phyloP scores from a whole-genome alignment of 148 eudicot genomes.

The Mesembryanthemum crystallinum region DNA sequence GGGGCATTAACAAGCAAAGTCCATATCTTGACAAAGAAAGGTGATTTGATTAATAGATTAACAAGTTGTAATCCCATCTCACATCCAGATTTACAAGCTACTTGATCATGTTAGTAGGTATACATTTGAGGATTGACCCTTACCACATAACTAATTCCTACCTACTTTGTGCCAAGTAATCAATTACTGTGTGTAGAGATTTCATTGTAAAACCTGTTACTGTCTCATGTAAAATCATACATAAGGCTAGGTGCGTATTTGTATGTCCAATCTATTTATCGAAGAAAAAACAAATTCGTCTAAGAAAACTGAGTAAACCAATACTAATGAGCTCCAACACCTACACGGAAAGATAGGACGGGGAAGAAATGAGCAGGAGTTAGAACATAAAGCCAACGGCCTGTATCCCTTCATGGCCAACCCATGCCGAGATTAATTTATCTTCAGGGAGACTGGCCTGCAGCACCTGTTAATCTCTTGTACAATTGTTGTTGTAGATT shows the following conservation, averaged over 20 bases:
- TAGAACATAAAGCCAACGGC: not conserved
- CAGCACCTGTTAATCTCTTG: not conserved
- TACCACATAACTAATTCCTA: constrained; percentile 12
- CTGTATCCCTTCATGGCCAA: not conserved
- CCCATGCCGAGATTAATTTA: no score
- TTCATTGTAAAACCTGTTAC: not conserved
- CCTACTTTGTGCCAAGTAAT: not conserved
- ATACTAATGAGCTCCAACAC: no score
- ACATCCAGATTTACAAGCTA: constrained; percentile 9
- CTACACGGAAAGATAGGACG: not conserved
- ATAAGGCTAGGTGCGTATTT: not conserved
- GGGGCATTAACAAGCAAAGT: constrained; percentile 6
- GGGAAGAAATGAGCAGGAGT: not conserved
- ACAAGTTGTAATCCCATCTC: not conserved
- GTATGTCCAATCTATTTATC: not conserved
- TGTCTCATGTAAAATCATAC: not conserved
- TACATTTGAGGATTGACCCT: constrained; percentile 16
- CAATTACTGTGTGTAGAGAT: not conserved
- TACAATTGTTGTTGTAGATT: not conserved
- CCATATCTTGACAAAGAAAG: constrained; percentile 18
- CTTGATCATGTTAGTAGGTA: constrained; percentile 17
- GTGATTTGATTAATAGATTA: not conserved
- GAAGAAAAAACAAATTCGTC: not conserved
- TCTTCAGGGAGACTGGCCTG: not conserved
- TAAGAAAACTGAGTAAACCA: not conserved